Conservation (phyloP, 1,139 yeast species). For the Sporopachydermia cereana region DNA sequence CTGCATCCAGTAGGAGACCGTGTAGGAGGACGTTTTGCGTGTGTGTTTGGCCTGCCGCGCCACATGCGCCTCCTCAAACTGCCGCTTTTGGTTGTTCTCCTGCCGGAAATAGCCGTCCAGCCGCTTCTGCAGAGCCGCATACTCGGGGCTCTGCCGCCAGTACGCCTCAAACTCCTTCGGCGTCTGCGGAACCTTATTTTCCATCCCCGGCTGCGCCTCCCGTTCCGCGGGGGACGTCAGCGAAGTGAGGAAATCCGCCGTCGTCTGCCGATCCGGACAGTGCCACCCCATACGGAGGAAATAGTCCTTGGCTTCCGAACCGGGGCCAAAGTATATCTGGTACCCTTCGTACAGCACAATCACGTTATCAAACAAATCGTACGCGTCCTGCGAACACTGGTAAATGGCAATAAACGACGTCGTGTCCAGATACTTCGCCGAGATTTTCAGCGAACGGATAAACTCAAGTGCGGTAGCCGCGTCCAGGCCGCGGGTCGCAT, state of each 20-base stretch:
- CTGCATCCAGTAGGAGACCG: constrained; percentile 56
- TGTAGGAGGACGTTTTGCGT: constrained; percentile 46
- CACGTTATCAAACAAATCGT: constrained; percentile 64
- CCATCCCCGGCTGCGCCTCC: constrained; percentile 41
- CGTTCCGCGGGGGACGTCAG: constrained; percentile 68
- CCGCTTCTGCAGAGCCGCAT: constrained; percentile 26
- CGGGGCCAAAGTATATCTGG: constrained; percentile 64
- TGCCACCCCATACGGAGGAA: constrained; percentile 59
- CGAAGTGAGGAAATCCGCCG: constrained; percentile 74
- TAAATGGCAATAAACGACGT: constrained; percentile 70
- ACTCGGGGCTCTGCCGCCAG: constrained; percentile 54
- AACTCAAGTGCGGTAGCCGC: constrained; percentile 72
- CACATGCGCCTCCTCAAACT: constrained; percentile 38
- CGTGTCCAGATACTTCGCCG: constrained; percentile 44
- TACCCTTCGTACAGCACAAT: constrained; percentile 64
- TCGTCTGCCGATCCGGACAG: constrained; percentile 68
- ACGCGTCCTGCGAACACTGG: constrained; percentile 74
- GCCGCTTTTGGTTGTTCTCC: constrained; percentile 18
- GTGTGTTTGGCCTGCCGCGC: constrained; percentile 47
- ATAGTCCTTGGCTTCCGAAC: constrained; percentile 44
- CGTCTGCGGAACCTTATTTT: constrained; percentile 52
- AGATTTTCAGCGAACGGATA: constrained; percentile 51
- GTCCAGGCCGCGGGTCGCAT: constrained; percentile 66
- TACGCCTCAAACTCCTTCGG: constrained; percentile 54
- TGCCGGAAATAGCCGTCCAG: constrained; percentile 27